Base-by-base conservation (phyloP, 345 rosid species). In the Boechera retrofracta region DNA sequence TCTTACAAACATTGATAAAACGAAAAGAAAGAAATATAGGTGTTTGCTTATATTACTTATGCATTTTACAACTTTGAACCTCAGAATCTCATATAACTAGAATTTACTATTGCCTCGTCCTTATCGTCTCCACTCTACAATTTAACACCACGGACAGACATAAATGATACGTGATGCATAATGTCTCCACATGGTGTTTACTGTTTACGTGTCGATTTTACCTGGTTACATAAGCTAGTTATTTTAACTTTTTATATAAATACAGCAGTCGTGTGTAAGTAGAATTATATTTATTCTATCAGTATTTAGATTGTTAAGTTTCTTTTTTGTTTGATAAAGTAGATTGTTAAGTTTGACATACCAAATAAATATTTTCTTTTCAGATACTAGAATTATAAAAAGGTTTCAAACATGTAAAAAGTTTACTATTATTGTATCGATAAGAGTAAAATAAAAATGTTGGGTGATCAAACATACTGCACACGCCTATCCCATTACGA, bases 41-140 rank as follows among this genome's bases (percentile, higher is more conserved):
- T 18, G 24, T 51, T 58, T 71, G 47, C 75, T 7, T 13, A 36
- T 47, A 38, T 59, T 33, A 24, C 38, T 60, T 24, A 11, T 28
- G 24, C 3, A 59, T 33, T 33, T 26, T 32, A 36, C 75, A 71
- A 24, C 21, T 5, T 45, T 10, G 8, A 44, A 44, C 5, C 3
- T 56, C 68, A 33, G 13, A 12, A 49, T 49, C 44, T 18, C 65
- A 70, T 5, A 13, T 61, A 49, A 72, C 67, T 39, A 62, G 51
- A 32, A 38, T 28, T 21, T 5, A 32, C 8, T 28, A 32, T 7
- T 15, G 28, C 38, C 24, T 32, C 59, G 52, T 54, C 49, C 31
- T 45, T 24, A 47, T 55, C 58, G 65, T 57, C 66, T 74, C 4
- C 49, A 12, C 26, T 53, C 38, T 73, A 53, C 44, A 28, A 21